Percentiles rank a stretch among this genome's conserved stretches.
phyloP scores from a whole-genome alignment of 306 rosid species.

The Lathyrus tuberosus region DNA sequence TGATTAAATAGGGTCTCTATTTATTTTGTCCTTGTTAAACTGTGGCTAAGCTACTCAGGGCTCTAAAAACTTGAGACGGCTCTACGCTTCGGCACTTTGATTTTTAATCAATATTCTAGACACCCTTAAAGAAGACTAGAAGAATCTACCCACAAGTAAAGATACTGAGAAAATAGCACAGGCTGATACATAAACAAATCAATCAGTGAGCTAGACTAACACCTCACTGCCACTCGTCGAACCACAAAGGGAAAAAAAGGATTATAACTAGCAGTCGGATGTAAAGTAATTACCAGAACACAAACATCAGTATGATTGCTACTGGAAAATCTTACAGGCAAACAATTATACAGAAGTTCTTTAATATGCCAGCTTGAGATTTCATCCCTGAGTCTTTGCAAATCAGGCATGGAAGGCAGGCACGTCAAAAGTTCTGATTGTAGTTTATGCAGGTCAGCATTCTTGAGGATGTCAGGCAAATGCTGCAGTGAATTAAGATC shows the following conservation, averaged over 20 bases:
- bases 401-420: slow-evolving; percentile 81
- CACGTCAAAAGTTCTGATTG: slow-evolving; percentile 72
- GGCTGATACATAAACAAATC: slow-evolving; percentile 6
- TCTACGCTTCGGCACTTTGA: not conserved
- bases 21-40: no score
- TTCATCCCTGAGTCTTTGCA: slow-evolving; percentile 65
- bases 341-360: slow-evolving; percentile 79
- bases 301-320: slow-evolving; percentile 74
- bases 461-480: slow-evolving; percentile 70
- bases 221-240: slow-evolving; percentile 18
- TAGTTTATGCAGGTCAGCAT: slow-evolving; percentile 74
- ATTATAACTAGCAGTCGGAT: slow-evolving; percentile 12
- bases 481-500: slow-evolving; percentile 75
- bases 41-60: no score
- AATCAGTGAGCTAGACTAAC: slow-evolving; percentile 23
- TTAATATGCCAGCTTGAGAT: slow-evolving; percentile 77
- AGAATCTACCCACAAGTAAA: slow-evolving; percentile 1
- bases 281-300: slow-evolving; percentile 68
- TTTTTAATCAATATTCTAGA: slow-evolving; percentile 10
- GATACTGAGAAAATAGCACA: not conserved
- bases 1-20: no score
- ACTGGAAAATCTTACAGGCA: slow-evolving; percentile 81
- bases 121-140: slow-evolving; percentile 1
- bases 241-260: not conserved
- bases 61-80: no score